phyloP scores from a whole-genome alignment of 495 filamentous ascomycete genomes.

The Xylaria venustula region DNA sequence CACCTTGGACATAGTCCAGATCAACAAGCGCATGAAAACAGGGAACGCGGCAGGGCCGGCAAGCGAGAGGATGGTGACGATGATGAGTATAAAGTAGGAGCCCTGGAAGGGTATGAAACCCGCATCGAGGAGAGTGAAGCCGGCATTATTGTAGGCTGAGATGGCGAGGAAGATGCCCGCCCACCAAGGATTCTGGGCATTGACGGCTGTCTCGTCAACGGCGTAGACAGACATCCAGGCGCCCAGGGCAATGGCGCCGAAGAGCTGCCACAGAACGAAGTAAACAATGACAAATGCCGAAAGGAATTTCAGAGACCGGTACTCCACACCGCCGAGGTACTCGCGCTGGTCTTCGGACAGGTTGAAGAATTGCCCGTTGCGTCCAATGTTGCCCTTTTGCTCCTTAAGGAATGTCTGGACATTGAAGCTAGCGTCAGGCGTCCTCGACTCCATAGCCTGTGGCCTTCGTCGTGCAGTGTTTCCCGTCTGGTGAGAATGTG shows the following conservation, averaged over 20 bases:
- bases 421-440: constrained; percentile 21
- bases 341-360: constrained; percentile 62
- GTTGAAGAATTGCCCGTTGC: constrained; percentile 68
- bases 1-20: constrained; percentile 57
- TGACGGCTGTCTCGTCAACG: constrained; percentile 49
- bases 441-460: constrained; percentile 19
- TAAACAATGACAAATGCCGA: constrained; percentile 65
- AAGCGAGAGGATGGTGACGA: constrained; percentile 67
- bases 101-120: constrained; percentile 67
- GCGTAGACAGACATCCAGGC: constrained; percentile 61
- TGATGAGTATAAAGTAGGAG: constrained; percentile 63
- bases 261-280: constrained; percentile 61
- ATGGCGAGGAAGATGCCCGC: constrained; percentile 59
- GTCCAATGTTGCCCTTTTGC: constrained; percentile 44
- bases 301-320: constrained; percentile 64
- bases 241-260: constrained; percentile 65
- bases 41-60: constrained; percentile 72
- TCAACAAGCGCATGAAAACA: constrained; percentile 66
- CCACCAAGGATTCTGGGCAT: constrained; percentile 60
- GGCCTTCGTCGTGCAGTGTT: constrained; percentile 22
- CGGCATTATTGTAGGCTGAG: constrained; percentile 76
- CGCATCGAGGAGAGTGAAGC: constrained; percentile 73
- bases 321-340: constrained; percentile 68
- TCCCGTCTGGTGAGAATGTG: constrained; percentile 24
- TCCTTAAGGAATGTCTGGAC: constrained; percentile 25